phyloP scores from a whole-genome alignment of 1,284 basidiomycete genomes.

The Puccinia sorghi region DNA sequence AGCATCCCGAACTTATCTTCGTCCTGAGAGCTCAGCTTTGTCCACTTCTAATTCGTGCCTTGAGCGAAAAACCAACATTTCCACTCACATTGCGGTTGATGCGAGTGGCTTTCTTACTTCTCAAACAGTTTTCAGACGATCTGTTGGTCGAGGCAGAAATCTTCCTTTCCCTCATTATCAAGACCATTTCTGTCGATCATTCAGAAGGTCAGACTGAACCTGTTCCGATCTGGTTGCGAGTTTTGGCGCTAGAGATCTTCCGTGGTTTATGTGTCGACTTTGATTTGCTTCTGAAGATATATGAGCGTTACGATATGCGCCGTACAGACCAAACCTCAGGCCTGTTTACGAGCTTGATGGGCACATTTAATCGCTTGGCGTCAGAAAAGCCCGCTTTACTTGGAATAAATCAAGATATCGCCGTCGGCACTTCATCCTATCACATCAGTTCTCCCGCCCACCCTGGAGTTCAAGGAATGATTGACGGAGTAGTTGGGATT shows the following conservation, averaged over 20 bases:
- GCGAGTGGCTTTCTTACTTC: conserved; percentile 84
- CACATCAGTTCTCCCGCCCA: conserved; percentile 5
- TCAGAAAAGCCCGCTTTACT: conserved; percentile 82
- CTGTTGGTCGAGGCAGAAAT: conserved; percentile 77
- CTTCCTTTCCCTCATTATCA: conserved; percentile 77
- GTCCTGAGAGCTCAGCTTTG: conserved; percentile 84
- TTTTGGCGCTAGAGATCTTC: conserved; percentile 86
- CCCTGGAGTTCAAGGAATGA: conserved; percentile 64
- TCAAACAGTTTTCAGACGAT: conserved; percentile 85
- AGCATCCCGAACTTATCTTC: conserved; percentile 80
- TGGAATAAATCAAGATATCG: conserved; percentile 64
- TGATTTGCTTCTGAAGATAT: conserved; percentile 75
- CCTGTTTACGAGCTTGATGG: conserved; percentile 76
- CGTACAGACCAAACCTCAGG: conserved; percentile 59
- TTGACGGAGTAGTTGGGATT: conserved; percentile 78
- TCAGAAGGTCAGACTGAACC: conserved; percentile 41
- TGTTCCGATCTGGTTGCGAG: conserved; percentile 77
- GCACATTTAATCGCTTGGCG: conserved; percentile 75
- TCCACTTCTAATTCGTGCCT: conserved; percentile 78
- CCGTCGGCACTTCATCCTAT: conserved; percentile 34
- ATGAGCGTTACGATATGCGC: conserved; percentile 73
- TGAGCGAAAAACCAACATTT: conserved; percentile 81
- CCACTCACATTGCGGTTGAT: conserved; percentile 85
- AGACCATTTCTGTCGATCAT: conserved; percentile 64
- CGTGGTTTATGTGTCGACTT: conserved; percentile 82